phyloP scores from a whole-genome alignment of 2,329 filamentous ascomycete genomes.

The Bipolaris victoriae region DNA sequence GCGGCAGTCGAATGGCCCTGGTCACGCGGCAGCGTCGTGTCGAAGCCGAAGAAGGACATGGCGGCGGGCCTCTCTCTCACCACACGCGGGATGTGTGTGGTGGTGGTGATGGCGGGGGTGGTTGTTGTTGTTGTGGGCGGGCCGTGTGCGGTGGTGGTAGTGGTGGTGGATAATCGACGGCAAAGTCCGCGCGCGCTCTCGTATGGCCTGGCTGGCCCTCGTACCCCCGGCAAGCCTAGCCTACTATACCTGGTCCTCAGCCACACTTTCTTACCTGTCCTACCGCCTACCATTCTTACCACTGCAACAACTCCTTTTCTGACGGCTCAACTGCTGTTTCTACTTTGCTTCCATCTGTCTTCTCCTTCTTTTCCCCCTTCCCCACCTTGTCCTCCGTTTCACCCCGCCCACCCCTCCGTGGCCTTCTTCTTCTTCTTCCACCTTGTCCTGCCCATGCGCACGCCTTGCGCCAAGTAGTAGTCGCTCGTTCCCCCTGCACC shows the following conservation, averaged over 20 bases:
- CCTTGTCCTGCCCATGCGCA: conserved; percentile 13
- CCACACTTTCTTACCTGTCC: neutral
- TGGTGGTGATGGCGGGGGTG: neutral
- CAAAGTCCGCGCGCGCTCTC: neutral
- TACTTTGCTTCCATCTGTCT: conserved; percentile 13
- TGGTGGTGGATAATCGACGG: neutral
- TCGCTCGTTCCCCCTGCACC: conserved; percentile 11
- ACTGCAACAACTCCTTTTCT: conserved; percentile 14
- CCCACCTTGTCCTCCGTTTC: neutral
- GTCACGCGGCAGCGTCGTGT: conserved; percentile 69
- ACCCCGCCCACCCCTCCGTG: neutral
- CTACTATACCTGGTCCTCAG: neutral
- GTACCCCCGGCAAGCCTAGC: neutral
- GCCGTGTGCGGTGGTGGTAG: neutral
- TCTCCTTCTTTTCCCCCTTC: conserved; percentile 5
- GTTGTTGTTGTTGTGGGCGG: neutral
- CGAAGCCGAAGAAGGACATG: conserved; percentile 95
- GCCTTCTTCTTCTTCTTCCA: neutral
- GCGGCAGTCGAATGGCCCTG: conserved; percentile 69
- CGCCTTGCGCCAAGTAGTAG: conserved; percentile 14
- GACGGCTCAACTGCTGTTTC: too few relatives aligned
- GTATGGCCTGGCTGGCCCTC: too few relatives aligned
- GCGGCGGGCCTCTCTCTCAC: conserved; percentile 12
- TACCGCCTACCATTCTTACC: neutral
- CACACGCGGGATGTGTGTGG: neutral